Base-by-base conservation (phyloP, 768 basidiomycete genomes). In the Steccherinum ochraceum region DNA sequence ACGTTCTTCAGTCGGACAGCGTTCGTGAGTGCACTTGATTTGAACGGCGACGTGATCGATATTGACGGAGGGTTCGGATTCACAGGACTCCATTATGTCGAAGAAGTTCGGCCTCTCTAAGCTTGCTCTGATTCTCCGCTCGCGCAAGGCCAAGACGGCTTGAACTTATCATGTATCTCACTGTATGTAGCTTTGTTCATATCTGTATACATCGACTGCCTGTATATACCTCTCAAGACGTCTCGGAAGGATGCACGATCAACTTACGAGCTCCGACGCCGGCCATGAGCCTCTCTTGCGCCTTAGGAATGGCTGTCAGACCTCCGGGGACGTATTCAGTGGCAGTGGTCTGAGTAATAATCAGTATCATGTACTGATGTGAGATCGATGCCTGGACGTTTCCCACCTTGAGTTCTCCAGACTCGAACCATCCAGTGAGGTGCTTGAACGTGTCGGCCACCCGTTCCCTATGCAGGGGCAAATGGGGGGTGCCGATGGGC, bases 241-340 rank as follows among this genome's bases (percentile, higher is more conserved):
- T 75, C 45, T 76, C 75, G 57, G 71, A 68, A 5, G 76, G 76
- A 45, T 57, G 66, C 49, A 62, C 67, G 46, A 78, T 66, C 35
- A 79, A 56, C 58, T 78, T 78, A 20, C 68, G 59, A 4, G 72
- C 73, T 41, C 73, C 74, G n/a, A 78, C 69, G 27, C 68, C 67
- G 3, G 64, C 62, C 52, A 69, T 62, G 57, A 80, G 56, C 43
- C 69, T 66, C 58, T 69, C 64, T 45, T 80, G 57, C 5, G 71
- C 79, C 12, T 60, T 60, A 24, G 61, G 58, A 40, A 80, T 72
- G 12, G 56, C 76, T 25, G 60, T 64, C 21, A 79, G 60, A 7
- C 78, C 78, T 12, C 66, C 65, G 0, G 67, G 61, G 12, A 79
- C 48, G 13, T 72, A 58, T 49, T 77, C 72, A 11, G 72, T 65